Percentiles rank a stretch among this genome's conserved stretches.
Evolutionary conservation across 2,329 filamentous ascomycete genomes (phyloP).

Genomic region (Shiraia sp.): DNA sequence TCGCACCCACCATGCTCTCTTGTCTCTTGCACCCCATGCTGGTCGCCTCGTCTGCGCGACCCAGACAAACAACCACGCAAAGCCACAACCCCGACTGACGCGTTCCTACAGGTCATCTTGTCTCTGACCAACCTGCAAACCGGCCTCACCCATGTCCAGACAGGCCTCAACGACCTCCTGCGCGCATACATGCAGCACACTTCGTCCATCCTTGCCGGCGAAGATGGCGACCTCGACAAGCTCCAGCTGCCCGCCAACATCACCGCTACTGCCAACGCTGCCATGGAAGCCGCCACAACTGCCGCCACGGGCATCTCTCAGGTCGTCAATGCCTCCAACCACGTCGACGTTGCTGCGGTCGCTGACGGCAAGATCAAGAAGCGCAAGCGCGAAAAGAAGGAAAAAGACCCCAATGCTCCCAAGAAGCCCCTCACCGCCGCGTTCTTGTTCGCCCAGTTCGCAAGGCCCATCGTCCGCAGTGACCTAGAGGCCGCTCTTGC

Average conservation of each 20-base stretch:
- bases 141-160: slow-evolving; percentile 40
- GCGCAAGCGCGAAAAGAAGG: slow-evolving; percentile 85
- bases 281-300: slow-evolving; percentile 31
- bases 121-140: slow-evolving; percentile 79
- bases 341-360: slow-evolving; percentile 12
- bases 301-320: slow-evolving; percentile 27
- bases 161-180: slow-evolving; percentile 75
- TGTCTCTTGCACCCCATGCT: slow-evolving; percentile 6
- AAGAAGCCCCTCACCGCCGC: slow-evolving; percentile 94
- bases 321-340: slow-evolving; percentile 16
- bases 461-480: slow-evolving; percentile 77
- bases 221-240: slow-evolving; percentile 44
- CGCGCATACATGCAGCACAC: slow-evolving; percentile 87
- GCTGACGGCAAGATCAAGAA: slow-evolving; percentile 48
- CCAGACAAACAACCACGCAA: slow-evolving; percentile 8
- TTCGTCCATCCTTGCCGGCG: slow-evolving; percentile 69
- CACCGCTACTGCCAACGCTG: slow-evolving; percentile 31
- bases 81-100: neutral
- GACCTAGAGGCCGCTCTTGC: slow-evolving; percentile 55
- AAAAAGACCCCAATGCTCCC: slow-evolving; percentile 82
- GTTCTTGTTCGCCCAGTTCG: slow-evolving; percentile 91
- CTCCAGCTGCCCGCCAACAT: slow-evolving; percentile 51
- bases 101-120: slow-evolving; percentile 66
- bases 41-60: slow-evolving; percentile 33
- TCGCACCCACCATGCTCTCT: slow-evolving; percentile 5